Evolutionary conservation across 2,329 filamentous ascomycete genomes (phyloP), one percentile per base, ranked within the genome.

Genomic region (Seiridium unicorne): DNA sequence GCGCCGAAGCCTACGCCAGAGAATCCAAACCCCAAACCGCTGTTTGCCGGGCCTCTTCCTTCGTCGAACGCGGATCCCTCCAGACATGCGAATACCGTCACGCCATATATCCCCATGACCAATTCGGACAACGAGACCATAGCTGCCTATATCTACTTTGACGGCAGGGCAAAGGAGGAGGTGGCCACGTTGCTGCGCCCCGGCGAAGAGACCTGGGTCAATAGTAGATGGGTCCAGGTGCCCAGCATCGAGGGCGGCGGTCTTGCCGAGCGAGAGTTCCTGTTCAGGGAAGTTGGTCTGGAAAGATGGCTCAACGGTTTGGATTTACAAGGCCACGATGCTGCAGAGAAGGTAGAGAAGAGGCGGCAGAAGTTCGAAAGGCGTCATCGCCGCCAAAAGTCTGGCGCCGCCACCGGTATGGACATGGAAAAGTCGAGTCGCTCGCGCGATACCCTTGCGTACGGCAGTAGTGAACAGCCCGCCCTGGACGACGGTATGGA

Each of bases 131-230:
- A 97, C 75, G 95, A 99, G 79, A 99, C 95, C 11, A 94, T 99
- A 68, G 95, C 95, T 38, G 95, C 94, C 44, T 99, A 99, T 75
- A 98, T 99, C 68, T 99, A 99, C 79, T 99, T 99, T 72, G 95
- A 99, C 75, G 95, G 95, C 18, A 84, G 95, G 63, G 85, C 86
- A 62, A 99, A 99, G 75, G 95, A 99, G 74, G 95, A 99, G 77
- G 96, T 99, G 3, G 95, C 95, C 57, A 99, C 95, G 10, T 80
- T 99, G 60, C 81, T 99, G 57, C 85, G 95, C 59, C 90, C 93
- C 10, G 94, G 95, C 32, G 95, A 98, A 73, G 95, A 99, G 77
- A 99, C 95, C 2, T 99, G 95, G 95, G 96, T 99, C 32, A 99
- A 98, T 72, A 97, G 93, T 59, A 85, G 95, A 68, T 99, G 95